Evolutionary conservation across 331 rosid genomes (phyloP).

Genomic region (Rhamnella rubrinervis): DNA sequence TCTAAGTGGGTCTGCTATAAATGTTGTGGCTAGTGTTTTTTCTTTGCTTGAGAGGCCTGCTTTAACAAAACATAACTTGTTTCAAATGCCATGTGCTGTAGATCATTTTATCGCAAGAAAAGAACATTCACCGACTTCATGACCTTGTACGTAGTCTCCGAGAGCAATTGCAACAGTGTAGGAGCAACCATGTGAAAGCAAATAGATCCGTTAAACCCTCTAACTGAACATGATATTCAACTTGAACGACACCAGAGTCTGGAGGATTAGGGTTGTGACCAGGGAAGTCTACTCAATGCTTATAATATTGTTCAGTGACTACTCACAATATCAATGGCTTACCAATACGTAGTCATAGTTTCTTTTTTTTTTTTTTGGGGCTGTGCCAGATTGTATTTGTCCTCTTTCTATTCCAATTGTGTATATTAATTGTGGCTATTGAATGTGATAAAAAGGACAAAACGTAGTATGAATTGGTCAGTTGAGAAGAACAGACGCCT

Average conservation of each 20-base stretch:
- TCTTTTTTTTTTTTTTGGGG: no score
- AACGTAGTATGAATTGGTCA: no score
- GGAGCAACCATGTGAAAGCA: conserved; percentile 42
- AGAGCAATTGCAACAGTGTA: conserved; percentile 61
- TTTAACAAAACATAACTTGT: neutral
- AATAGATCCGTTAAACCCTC: conserved; percentile 43
- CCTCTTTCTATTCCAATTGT: no score
- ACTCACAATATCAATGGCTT: neutral
- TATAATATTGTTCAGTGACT: neutral
- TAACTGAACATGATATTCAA: conserved; percentile 46
- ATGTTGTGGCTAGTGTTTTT: neutral
- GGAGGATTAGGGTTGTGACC: conserved; percentile 46
- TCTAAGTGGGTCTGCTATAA: neutral
- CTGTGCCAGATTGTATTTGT: no score
- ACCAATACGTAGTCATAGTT: neutral
- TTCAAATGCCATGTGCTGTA: conserved; percentile 22
- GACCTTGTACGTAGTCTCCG: conserved; percentile 70
- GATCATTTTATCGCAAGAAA: conserved; percentile 80
- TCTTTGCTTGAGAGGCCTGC: neutral
- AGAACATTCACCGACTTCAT: conserved; percentile 64
- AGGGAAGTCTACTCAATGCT: neutral
- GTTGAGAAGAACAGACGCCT: no score
- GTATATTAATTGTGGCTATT: no score
- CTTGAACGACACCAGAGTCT: conserved; percentile 56
- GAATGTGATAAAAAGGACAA: neutral